Evolutionary conservation across 306 rosid genomes (phyloP).

Genomic region (Acacia melanoxylon): DNA sequence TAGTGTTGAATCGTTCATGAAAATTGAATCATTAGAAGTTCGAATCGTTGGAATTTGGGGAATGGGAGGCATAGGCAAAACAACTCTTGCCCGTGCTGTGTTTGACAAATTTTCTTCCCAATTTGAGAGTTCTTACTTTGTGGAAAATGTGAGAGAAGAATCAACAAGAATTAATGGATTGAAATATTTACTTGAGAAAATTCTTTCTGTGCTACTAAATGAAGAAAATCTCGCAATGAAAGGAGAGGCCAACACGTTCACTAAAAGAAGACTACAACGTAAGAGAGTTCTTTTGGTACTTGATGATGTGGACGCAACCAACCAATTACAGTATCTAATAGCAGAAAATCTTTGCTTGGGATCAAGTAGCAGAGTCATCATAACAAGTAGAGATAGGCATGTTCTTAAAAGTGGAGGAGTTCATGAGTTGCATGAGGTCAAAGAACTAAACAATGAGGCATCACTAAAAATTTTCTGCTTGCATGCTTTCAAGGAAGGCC

Average conservation of each 20-base stretch:
- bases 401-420: constrained; percentile 1
- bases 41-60: constrained; percentile 24
- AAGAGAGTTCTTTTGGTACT: constrained; percentile 27
- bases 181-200: constrained; percentile 18
- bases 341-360: neutral
- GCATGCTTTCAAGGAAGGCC: neutral
- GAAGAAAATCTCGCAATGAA: neutral
- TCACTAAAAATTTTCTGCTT: constrained; percentile 18
- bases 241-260: too few species aligned
- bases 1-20: neutral
- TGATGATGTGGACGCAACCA: constrained; percentile 12
- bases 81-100: constrained; percentile 1
- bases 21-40: neutral
- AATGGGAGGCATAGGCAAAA: constrained; percentile 17
- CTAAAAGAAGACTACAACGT: neutral
- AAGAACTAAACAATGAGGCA: neutral
- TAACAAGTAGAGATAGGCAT: constrained; percentile 33
- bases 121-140: constrained; percentile 30
- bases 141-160: constrained; percentile 16
- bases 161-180: neutral
- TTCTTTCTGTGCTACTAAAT: constrained; percentile 1
- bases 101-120: constrained; percentile 5
- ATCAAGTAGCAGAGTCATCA: constrained; percentile 28
- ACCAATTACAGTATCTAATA: neutral
- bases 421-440: neutral